Percentiles rank a stretch among this genome's conserved stretches.
These are phyloP conservation scores for Leishmania major DNA, from an alignment of 208 protist genomes.

Conservation along the genomic window DNA sequence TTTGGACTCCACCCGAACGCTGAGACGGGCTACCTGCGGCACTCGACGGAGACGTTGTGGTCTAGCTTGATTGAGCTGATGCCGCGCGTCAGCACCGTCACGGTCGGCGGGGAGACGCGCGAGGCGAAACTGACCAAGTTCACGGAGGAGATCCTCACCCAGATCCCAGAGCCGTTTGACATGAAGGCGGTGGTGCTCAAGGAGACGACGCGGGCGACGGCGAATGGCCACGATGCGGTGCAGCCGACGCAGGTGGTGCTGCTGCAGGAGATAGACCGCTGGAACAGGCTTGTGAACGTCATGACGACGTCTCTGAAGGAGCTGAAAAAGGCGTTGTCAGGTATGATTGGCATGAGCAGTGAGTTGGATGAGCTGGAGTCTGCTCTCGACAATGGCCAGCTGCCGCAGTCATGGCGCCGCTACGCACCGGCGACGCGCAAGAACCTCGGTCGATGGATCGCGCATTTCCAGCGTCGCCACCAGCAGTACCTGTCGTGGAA, in stretches of 20 bases:
- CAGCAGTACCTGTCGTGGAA: constrained; percentile 97
- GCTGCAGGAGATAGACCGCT: constrained; percentile 98
- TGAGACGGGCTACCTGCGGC: constrained; percentile 98
- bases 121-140: constrained; percentile 91
- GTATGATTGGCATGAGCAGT: constrained; percentile 98
- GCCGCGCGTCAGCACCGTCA: constrained; percentile 75
- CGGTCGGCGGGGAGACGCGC: constrained; percentile 65
- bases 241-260: constrained; percentile 97
- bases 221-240: constrained; percentile 67
- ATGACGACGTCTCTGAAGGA: constrained; percentile 95
- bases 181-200: constrained; percentile 75
- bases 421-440: constrained; percentile 96
- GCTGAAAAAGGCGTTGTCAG: constrained; percentile 95
- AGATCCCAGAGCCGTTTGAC: constrained; percentile 95
- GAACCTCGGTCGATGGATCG: constrained; percentile 96
- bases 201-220: constrained; percentile 64
- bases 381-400: constrained; percentile 93
- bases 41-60: constrained; percentile 95
- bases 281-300: constrained; percentile 93
- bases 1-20: constrained; percentile 99
- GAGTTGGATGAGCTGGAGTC: constrained; percentile 96
- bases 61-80: constrained; percentile 96
- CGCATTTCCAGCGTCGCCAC: constrained; percentile 94
- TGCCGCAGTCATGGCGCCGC: constrained; percentile 94
- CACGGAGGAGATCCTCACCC: constrained; percentile 88